A percentile compares a stretch with the other conserved stretches of the same genome.
Evolutionary conservation across 116 monocot genomes (phyloP).

Genomic region (Posidonia oceanica): DNA sequence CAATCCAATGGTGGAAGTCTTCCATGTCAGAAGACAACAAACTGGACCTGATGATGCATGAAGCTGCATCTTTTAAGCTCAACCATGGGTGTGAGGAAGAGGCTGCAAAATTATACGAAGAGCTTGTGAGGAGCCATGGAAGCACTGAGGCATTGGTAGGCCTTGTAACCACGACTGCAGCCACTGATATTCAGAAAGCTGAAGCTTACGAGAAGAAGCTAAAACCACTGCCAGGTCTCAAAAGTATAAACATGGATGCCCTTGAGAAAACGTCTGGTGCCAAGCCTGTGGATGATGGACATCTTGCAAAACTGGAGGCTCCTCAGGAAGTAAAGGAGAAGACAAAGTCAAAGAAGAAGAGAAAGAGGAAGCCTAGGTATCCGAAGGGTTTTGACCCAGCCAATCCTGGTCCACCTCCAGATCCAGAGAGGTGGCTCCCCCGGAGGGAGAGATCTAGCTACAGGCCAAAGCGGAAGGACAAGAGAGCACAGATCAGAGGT

Average conservation of each 20-base stretch:
- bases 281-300: conserved; percentile 37
- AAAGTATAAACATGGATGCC: conserved; percentile 50
- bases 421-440: conserved; percentile 94
- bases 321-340: conserved; percentile 56
- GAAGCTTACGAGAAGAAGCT: conserved; percentile 71
- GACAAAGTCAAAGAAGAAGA: conserved; percentile 59
- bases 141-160: conserved; percentile 68
- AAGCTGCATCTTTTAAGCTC: conserved; percentile 80
- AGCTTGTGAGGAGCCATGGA: conserved; percentile 43
- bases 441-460: conserved; percentile 87
- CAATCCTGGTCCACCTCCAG: conserved; percentile 88
- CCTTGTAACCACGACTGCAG: conserved; percentile 52
- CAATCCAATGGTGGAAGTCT: conserved; percentile 78
- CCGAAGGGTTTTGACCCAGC: conserved; percentile 91
- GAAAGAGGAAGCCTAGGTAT: conserved; percentile 83
- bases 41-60: conserved; percentile 50
- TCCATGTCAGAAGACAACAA: conserved; percentile 63
- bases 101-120: conserved; percentile 66
- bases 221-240: conserved; percentile 51
- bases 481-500: conserved; percentile 76
- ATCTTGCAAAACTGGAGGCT: conserved; percentile 28
- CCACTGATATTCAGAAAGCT: conserved; percentile 58
- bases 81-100: conserved; percentile 61
- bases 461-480: conserved; percentile 88
- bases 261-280: conserved; percentile 82